phyloP scores from a whole-genome alignment of 2,329 filamentous ascomycete species.

The Penicillium expansum region DNA sequence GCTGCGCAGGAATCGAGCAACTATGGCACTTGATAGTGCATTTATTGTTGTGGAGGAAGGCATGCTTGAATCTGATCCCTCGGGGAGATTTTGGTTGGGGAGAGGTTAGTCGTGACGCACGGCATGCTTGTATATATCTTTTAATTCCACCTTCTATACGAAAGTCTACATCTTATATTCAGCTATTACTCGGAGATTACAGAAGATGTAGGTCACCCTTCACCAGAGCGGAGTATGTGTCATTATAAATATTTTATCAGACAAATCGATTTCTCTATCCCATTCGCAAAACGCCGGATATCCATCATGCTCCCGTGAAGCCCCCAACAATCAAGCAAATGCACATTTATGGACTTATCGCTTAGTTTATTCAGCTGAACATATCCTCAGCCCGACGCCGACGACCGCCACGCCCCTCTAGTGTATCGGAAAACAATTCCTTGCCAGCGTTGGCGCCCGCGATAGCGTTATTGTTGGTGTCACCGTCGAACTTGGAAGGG shows the following conservation, averaged over 20 bases:
- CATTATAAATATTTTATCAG: slow-evolving; percentile 12
- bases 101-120: background rate
- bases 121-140: background rate
- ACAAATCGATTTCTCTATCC: slow-evolving; percentile 6
- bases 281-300: slow-evolving; percentile 17
- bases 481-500: slow-evolving; percentile 54
- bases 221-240: slow-evolving; percentile 13
- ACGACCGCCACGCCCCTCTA: slow-evolving; percentile 57
- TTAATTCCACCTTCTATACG: background rate
- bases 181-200: background rate
- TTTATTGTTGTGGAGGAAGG: slow-evolving; percentile 17
- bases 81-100: background rate
- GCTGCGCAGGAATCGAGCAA: slow-evolving; percentile 45
- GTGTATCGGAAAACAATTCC: slow-evolving; percentile 64
- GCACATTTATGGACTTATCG: background rate
- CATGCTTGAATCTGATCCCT: slow-evolving; percentile 9
- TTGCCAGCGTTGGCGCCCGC: slow-evolving; percentile 62
- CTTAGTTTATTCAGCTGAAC: slow-evolving; percentile 54
- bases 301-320: slow-evolving; percentile 14
- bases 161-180: background rate
- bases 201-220: background rate
- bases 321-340: slow-evolving; percentile 1
- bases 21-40: slow-evolving; percentile 35
- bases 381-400: slow-evolving; percentile 71
- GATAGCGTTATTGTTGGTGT: slow-evolving; percentile 22